Evolutionary conservation across 2,329 filamentous ascomycete genomes (phyloP).

Genomic region (Colletotrichum lentis): DNA sequence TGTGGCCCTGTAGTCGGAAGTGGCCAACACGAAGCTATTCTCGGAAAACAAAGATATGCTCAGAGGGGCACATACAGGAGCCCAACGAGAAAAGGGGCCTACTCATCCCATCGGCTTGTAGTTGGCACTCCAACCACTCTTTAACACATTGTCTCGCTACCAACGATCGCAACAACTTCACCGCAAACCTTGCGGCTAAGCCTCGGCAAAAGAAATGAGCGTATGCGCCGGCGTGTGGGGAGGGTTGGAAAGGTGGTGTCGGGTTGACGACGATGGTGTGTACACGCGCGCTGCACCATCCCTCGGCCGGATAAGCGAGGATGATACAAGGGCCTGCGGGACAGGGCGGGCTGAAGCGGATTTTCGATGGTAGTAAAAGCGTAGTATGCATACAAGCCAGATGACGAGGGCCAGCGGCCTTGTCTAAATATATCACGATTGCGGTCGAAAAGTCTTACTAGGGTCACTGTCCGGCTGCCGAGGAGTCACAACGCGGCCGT

Average conservation of each 20-base stretch:
- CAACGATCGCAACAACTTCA: conserved; percentile 8
- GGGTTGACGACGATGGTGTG: conserved; percentile 16
- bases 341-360: neutral
- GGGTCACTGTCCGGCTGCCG: neutral
- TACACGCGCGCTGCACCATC: conserved; percentile 29
- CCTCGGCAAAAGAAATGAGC: neutral
- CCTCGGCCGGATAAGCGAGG: neutral
- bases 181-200: neutral
- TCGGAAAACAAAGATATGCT: neutral
- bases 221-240: conserved; percentile 10
- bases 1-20: conserved; percentile 1
- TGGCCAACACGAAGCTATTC: conserved; percentile 21
- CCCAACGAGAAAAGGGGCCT: neutral
- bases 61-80: neutral
- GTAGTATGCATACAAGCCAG: conserved; percentile 9
- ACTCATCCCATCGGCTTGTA: neutral
- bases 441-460: neutral
- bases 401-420: conserved; percentile 20
- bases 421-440: conserved; percentile 32
- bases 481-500: neutral
- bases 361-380: neutral
- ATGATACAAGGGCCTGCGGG: neutral
- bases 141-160: neutral
- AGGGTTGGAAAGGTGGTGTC: conserved; percentile 28
- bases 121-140: neutral